Percentiles rank a stretch among this genome's conserved stretches.
Conservation (phyloP, 768 basidiomycete genomes). For the Tulasnella sp. region DNA sequence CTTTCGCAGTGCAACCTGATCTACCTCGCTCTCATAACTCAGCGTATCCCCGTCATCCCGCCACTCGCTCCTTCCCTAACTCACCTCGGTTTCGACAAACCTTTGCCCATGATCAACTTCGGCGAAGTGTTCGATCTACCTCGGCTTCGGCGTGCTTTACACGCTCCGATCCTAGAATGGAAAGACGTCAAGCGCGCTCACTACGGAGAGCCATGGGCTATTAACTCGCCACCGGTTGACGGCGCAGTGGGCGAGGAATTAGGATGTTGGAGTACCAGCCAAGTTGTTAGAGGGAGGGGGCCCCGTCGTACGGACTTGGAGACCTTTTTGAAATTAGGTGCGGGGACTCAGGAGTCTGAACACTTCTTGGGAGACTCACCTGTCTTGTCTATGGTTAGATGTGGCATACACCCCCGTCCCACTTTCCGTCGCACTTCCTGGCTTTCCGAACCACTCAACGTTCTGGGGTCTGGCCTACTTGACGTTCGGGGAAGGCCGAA, state of each 20-base stretch:
- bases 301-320: neutral
- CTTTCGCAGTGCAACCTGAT: conserved; percentile 43
- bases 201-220: conserved; percentile 15
- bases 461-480: conserved; percentile 32
- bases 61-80: conserved; percentile 50
- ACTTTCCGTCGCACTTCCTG: neutral
- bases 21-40: conserved; percentile 54
- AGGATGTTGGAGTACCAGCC: conserved; percentile 26
- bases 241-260: conserved; percentile 7
- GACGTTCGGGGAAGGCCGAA: conserved; percentile 27
- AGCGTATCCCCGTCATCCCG: conserved; percentile 54
- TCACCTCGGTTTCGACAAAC: conserved; percentile 32
- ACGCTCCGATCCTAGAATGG: conserved; percentile 59
- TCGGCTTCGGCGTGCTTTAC: conserved; percentile 44
- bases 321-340: conserved; percentile 9
- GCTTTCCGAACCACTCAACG: conserved; percentile 18
- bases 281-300: neutral
- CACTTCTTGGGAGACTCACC: no score
- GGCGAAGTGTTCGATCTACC: conserved; percentile 59
- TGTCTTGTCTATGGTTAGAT: neutral
- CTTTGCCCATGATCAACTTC: conserved; percentile 40
- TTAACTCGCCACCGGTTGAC: neutral
- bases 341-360: no score
- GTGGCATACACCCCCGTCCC: conserved; percentile 12
- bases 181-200: conserved; percentile 51